A percentile compares a stretch with the other conserved stretches of the same genome.
phyloP scores from a whole-genome alignment of 2,329 filamentous ascomycete species.

The Penicillium sp. region DNA sequence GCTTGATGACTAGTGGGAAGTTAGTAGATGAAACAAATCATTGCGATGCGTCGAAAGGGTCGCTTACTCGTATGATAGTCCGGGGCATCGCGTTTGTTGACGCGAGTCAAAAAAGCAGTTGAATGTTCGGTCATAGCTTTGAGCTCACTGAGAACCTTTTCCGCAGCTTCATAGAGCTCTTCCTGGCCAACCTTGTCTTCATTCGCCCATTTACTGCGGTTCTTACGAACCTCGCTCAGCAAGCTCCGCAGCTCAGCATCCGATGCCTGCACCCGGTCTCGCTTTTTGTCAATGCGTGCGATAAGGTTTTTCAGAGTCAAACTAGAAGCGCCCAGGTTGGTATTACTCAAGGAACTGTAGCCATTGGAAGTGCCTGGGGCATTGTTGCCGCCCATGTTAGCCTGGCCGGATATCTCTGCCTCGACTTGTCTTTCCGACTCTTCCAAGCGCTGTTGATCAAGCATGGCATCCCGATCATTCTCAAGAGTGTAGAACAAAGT shows the following conservation, averaged over 20 bases:
- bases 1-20: slow-evolving; percentile 65
- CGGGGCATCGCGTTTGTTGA: slow-evolving; percentile 93
- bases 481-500: slow-evolving; percentile 92
- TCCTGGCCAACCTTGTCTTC: slow-evolving; percentile 97
- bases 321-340: slow-evolving; percentile 90
- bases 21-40: slow-evolving; percentile 14
- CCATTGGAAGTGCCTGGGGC: slow-evolving; percentile 52
- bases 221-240: slow-evolving; percentile 96
- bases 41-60: background rate
- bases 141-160: slow-evolving; percentile 92
- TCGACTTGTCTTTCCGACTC: slow-evolving; percentile 94
- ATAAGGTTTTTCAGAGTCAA: slow-evolving; percentile 95
- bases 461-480: slow-evolving; percentile 89
- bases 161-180: slow-evolving; percentile 89
- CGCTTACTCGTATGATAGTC: slow-evolving; percentile 81
- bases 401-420: slow-evolving; percentile 72
- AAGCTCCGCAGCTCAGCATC: slow-evolving; percentile 84
- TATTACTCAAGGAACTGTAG: slow-evolving; percentile 81
- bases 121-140: slow-evolving; percentile 97
- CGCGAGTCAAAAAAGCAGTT: slow-evolving; percentile 83
- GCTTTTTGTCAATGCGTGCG: slow-evolving; percentile 85
- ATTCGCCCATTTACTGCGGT: slow-evolving; percentile 96
- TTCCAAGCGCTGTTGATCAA: slow-evolving; percentile 93
- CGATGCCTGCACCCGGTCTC: slow-evolving; percentile 78
- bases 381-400: slow-evolving; percentile 47